Percentiles rank a stretch among this genome's conserved stretches.
phyloP scores from a whole-genome alignment of 2,329 filamentous ascomycete genomes.

The Sordariomycetes sp. region DNA sequence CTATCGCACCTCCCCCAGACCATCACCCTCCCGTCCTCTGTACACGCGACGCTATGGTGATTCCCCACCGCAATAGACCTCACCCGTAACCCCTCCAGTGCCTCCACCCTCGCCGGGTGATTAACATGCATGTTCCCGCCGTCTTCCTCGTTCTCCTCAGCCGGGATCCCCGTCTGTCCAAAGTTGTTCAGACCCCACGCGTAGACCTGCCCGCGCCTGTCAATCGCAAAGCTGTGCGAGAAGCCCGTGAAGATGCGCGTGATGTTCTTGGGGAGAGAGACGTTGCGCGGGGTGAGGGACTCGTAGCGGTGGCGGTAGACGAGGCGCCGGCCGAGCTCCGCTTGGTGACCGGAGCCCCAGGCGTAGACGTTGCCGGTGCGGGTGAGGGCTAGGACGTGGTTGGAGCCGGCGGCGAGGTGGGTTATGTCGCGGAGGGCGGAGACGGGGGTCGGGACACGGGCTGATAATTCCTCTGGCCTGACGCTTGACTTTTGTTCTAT shows the following conservation, averaged over 20 bases:
- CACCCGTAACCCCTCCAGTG: constrained; percentile 56
- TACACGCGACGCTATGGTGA: constrained; percentile 62
- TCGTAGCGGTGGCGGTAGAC: constrained; percentile 33
- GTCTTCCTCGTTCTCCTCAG: constrained; percentile 36
- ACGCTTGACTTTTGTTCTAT: constrained; percentile 4
- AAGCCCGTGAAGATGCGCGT: constrained; percentile 50
- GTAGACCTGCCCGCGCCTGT: constrained; percentile 57
- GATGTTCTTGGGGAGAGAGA: constrained; percentile 39
- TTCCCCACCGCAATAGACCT: constrained; percentile 44
- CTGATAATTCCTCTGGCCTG: constrained; percentile 6
- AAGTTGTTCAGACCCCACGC: constrained; percentile 84
- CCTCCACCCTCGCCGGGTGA: constrained; percentile 51
- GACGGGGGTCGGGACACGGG: constrained; percentile 24
- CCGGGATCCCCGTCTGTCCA: constrained; percentile 58
- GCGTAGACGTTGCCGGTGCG: constrained; percentile 34
- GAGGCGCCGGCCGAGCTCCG: constrained; percentile 24
- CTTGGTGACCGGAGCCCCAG: constrained; percentile 44
- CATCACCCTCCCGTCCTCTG: constrained; percentile 40
- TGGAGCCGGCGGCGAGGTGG: constrained; percentile 38
- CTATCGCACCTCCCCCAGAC: constrained; percentile 47
- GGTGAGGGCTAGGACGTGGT: constrained; percentile 42
- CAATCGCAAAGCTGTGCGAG: constrained; percentile 74
- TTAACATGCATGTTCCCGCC: constrained; percentile 41
- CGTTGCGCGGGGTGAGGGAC: constrained; percentile 27
- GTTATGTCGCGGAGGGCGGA: constrained; percentile 35